Conservation (phyloP, 176 grass and related monocot genomes). For the Elaeis guineensis region DNA sequence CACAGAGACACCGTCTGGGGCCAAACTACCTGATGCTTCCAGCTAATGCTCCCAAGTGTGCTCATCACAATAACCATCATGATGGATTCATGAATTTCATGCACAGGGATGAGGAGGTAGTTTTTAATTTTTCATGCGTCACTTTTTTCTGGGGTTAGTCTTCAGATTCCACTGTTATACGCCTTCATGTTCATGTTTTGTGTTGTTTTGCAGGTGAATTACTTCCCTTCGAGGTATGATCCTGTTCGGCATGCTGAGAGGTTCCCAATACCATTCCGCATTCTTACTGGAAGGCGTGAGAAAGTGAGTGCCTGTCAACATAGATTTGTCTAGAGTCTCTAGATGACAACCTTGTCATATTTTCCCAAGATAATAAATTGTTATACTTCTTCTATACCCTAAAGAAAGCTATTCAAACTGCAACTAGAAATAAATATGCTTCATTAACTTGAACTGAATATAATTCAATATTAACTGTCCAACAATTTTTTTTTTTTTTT, state of each 20-base stretch:
- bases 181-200: not conserved
- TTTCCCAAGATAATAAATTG: too few relatives aligned
- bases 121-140: not conserved
- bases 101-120: not conserved
- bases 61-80: slow-evolving; percentile 1
- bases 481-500: too few relatives aligned
- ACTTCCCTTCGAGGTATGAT: slow-evolving; percentile 92
- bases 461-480: too few relatives aligned
- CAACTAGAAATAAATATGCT: too few relatives aligned
- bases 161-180: too few relatives aligned
- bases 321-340: not conserved
- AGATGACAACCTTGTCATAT: too few relatives aligned
- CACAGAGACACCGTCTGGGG: not conserved
- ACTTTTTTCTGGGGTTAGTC: not conserved
- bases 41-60: slow-evolving; percentile 1
- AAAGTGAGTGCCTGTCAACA: slow-evolving; percentile 34
- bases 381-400: too few relatives aligned
- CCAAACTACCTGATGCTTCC: slow-evolving; percentile 2
- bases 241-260: slow-evolving; percentile 62
- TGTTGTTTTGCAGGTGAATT: slow-evolving; percentile 45
- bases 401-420: too few relatives aligned
- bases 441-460: too few relatives aligned
- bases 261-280: slow-evolving; percentile 54
- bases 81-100: slow-evolving; percentile 1
- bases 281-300: slow-evolving; percentile 58